Conservation (phyloP, 2,329 filamentous ascomycete genomes). For the Hymenotorrendiella dingleyae region DNA sequence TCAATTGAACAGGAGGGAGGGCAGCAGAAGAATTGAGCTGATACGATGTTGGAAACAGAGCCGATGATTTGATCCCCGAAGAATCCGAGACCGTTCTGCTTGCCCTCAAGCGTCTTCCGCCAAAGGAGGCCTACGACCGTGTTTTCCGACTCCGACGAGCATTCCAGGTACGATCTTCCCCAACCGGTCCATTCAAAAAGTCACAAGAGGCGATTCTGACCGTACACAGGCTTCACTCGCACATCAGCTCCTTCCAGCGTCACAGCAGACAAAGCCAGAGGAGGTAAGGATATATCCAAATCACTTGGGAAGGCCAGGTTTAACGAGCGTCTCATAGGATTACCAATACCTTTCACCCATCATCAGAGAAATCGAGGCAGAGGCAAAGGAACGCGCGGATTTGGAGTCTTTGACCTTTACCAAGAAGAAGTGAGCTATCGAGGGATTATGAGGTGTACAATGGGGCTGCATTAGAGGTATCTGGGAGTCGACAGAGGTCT, state of each 20-base stretch:
- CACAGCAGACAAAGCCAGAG: slow-evolving; percentile 60
- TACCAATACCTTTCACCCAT: slow-evolving; percentile 59
- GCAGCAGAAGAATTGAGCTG: slow-evolving; percentile 10
- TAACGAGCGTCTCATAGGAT: slow-evolving; percentile 44
- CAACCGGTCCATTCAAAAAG: background rate
- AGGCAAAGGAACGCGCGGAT: slow-evolving; percentile 61
- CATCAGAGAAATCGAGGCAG: slow-evolving; percentile 63
- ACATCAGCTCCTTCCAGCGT: slow-evolving; percentile 59
- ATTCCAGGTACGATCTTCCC: slow-evolving; percentile 60
- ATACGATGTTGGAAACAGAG: slow-evolving; percentile 46
- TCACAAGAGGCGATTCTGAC: slow-evolving; percentile 8
- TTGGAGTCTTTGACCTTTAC: slow-evolving; percentile 60
- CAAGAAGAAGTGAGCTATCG: slow-evolving; percentile 17
- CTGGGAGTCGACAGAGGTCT: slow-evolving; percentile 5
- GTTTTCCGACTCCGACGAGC: slow-evolving; percentile 95
- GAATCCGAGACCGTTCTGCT: slow-evolving; percentile 82
- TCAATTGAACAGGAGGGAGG: slow-evolving; percentile 6
- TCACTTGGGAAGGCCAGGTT: background rate
- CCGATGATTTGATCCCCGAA: slow-evolving; percentile 92
- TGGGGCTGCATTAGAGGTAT: slow-evolving; percentile 10
- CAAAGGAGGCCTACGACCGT: slow-evolving; percentile 92
- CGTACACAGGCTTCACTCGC: slow-evolving; percentile 44
- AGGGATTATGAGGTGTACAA: slow-evolving; percentile 14
- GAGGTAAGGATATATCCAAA: slow-evolving; percentile 43
- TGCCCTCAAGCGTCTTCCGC: slow-evolving; percentile 82